Evolutionary conservation across 306 rosid genomes (phyloP).

Genomic region (Acacia melanoxylon): DNA sequence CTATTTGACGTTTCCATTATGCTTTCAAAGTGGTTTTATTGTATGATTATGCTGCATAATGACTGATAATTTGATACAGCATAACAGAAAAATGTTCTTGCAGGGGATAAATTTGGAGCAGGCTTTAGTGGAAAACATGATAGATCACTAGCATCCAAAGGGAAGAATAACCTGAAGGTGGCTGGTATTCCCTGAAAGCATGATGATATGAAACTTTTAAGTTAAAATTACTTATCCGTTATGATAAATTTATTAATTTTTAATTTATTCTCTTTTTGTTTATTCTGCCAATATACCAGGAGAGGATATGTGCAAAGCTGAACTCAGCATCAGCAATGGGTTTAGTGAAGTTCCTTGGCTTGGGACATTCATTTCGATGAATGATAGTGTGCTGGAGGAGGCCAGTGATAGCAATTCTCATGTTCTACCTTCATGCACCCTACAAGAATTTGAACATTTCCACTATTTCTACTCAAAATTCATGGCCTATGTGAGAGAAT

Average conservation of each 20-base stretch:
- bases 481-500: constrained; percentile 68
- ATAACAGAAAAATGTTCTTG: constrained; percentile 19
- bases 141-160: constrained; percentile 34
- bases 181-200: constrained; percentile 68
- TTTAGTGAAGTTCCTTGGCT: constrained; percentile 59
- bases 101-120: constrained; percentile 51
- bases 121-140: constrained; percentile 39
- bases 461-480: constrained; percentile 69
- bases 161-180: constrained; percentile 79
- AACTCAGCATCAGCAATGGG: constrained; percentile 43
- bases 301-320: constrained; percentile 52
- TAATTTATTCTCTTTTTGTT: constrained; percentile 28
- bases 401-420: constrained; percentile 34
- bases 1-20: not conserved
- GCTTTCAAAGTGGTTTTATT: not conserved
- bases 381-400: constrained; percentile 43
- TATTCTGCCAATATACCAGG: constrained; percentile 39
- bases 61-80: not conserved
- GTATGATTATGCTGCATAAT: not conserved
- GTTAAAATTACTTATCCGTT: not conserved
- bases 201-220: constrained; percentile 32
- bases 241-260: constrained; percentile 17
- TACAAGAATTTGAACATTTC: constrained; percentile 63
- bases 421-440: constrained; percentile 49
- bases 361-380: constrained; percentile 53